Base-by-base conservation (phyloP, 225 moss, liverwort and hornwort species). In the Sphagnum contortum region DNA sequence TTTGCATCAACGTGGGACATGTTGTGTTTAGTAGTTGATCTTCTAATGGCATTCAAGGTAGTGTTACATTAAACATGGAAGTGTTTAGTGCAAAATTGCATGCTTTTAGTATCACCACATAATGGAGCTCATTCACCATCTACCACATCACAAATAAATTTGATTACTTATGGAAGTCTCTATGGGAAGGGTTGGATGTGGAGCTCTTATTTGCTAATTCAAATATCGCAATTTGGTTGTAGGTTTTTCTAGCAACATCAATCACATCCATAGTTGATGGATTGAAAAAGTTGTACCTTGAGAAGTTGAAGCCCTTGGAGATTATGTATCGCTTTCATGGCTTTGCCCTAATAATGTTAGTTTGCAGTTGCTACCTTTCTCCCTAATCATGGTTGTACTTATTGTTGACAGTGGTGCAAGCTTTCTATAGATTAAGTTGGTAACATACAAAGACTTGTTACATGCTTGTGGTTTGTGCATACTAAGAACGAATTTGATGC, bases 401-500 rank as follows among this genome's bases (percentile, higher is more conserved):
- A 10, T 52, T 50, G 65, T 13, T 65, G 45, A 48, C 3, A 1
- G 29, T 1, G 1, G 29, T 29, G 29, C 29, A 29, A 29, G 29
- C 9, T 2, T 56, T 12, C 57, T 53, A 8, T 66, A 71, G 60
- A 44, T n/a, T 3, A 56, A n/a, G 60, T n/a, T 66, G 64, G 12
- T 29, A 29, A 29, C 29, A 29, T 29, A 0, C 29, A 29, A 29
- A 29, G 1, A 29, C 47, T 8, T 57, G 8, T 48, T n/a, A 65
- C 62, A 8, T 68, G 70, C 8, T 72, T 12, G 53, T 71, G 66
- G 45, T 52, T 59, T 29, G 8, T 73, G 71, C 90, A 92, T 90
- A 90, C 92, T 68, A 90, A 96, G 83, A 96, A 92, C 64, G 96
- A 96, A 69, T 96, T 96, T 58, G 96, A 96, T 73, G 88, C 92